Evolutionary conservation across 2,329 filamentous ascomycete genomes (phyloP), one percentile per base, ranked within the genome.

Genomic region (Dothistroma septosporum): DNA sequence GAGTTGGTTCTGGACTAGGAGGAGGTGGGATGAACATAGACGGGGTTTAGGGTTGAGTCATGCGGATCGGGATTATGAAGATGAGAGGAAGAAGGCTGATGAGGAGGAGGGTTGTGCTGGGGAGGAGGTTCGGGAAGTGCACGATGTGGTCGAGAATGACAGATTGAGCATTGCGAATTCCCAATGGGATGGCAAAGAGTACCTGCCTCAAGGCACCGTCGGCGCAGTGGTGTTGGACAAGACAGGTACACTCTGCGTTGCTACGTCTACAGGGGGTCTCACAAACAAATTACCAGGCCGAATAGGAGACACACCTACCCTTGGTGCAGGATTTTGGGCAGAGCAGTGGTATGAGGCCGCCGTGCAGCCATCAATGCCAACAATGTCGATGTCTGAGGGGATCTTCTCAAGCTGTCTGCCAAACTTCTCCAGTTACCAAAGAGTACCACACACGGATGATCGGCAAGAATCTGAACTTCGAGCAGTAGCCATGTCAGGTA

Each of bases 271-370:
- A 0, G 92, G 92, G 5, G 92, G 92, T 0, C 73, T 96, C 74
- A 96, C 92, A 22, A 96, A 96, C 73, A 96, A 96, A 78, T 77
- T 93, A 58, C 89, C 90, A 0, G 92, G 91, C 0, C 81, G 92
- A 21, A 87, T 96, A 64, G 92, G 92, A 0, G 92, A 96, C 72
- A 96, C 92, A 11, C 91, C 92, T 0, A 88, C 88, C 0, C 78
- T 92, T 0, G 92, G 92, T 0, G 89, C 91, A 0, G 92, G 92
- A 0, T 96, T 92, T 74, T 96, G 91, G 91, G 91, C 92, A 0
- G 92, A 95, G 72, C 85, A 92, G 67, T 96, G 91, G 91, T n/a
- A 59, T 14, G 57, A 57, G 14, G 19, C 41, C 16, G 41, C 9
- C 10, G 12, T 19, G 53, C 41, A 49, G 4, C 16, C 31, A 41